These are phyloP conservation scores for Apiospora hydei DNA, from an alignment of 2,329 filamentous ascomycete species.

Conservation along the genomic window DNA sequence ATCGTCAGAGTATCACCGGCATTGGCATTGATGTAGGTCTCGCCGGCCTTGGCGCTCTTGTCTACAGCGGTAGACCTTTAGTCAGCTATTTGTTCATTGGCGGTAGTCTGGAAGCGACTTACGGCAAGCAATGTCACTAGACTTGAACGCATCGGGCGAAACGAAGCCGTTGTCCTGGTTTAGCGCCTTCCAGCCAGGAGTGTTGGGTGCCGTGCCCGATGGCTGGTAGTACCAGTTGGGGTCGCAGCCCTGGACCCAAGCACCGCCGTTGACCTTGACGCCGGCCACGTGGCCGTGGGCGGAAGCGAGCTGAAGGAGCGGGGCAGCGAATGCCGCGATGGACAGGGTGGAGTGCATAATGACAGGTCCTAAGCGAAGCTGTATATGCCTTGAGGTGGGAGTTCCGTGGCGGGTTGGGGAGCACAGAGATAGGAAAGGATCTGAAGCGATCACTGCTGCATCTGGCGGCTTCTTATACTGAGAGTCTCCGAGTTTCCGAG, in stretches of 20 bases:
- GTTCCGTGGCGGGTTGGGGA: not conserved
- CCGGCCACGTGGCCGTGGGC: conserved; percentile 37
- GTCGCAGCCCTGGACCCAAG: conserved; percentile 32
- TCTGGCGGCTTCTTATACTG: not conserved
- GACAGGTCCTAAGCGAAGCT: not conserved
- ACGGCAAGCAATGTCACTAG: conserved; percentile 54
- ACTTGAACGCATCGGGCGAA: conserved; percentile 47
- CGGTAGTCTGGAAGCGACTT: not conserved
- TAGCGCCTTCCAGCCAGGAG: conserved; percentile 49
- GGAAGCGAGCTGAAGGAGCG: conserved; percentile 29
- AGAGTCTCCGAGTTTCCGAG: not conserved
- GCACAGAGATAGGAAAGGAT: not conserved
- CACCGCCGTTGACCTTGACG: conserved; percentile 34
- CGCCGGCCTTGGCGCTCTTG: conserved; percentile 47
- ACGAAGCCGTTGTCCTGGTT: conserved; percentile 61
- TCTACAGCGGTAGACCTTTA: conserved; percentile 31
- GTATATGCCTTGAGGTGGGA: not conserved
- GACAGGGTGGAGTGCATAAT: conserved; percentile 23
- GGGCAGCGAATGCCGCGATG: conserved; percentile 24
- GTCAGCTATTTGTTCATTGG: not conserved
- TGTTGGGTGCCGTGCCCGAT: conserved; percentile 28
- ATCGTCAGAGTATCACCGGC: conserved; percentile 41
- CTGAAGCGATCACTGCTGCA: not conserved
- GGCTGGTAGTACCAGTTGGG: conserved; percentile 38
- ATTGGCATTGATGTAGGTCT: conserved; percentile 35